Conservation (phyloP, 176 grass and related monocot species). For the Otatea glauca region DNA sequence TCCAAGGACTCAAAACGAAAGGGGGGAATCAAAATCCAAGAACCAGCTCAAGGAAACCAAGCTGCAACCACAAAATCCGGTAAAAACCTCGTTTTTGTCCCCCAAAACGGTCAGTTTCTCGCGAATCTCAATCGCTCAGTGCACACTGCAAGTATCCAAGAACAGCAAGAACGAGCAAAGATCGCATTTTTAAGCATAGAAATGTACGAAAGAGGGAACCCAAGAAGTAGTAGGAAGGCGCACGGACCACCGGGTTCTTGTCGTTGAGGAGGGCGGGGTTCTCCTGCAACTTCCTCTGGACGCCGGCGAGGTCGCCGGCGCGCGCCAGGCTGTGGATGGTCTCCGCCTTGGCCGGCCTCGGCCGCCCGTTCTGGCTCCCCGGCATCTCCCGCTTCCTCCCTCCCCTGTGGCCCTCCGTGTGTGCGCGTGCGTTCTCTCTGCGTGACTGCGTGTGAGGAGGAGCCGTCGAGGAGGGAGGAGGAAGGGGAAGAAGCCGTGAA, state of each 20-base stretch:
- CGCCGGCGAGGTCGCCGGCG: slow-evolving; percentile 72
- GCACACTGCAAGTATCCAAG: slow-evolving; percentile 27
- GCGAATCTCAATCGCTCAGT: slow-evolving; percentile 44
- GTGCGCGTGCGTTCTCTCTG: background rate
- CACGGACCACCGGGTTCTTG: slow-evolving; percentile 74
- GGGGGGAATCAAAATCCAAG: background rate
- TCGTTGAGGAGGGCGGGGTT: slow-evolving; percentile 80
- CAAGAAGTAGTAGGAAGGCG: background rate
- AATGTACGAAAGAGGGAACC: background rate
- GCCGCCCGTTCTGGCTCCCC: slow-evolving; percentile 69
- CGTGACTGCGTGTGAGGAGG: background rate
- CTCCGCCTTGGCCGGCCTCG: slow-evolving; percentile 52
- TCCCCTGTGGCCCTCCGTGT: background rate
- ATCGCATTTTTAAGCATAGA: slow-evolving; percentile 34
- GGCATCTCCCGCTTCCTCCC: slow-evolving; percentile 52
- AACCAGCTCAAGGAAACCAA: background rate
- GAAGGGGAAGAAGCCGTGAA: background rate
- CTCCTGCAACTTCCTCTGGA: slow-evolving; percentile 74
- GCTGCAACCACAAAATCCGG: background rate
- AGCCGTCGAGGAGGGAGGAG: slow-evolving; percentile 35
- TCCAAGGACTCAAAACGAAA: too few relatives aligned
- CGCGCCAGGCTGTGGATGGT: slow-evolving; percentile 76
- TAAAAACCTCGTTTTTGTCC: background rate
- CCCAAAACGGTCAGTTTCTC: background rate
- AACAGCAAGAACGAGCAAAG: slow-evolving; percentile 41